Base-by-base conservation (phyloP, 2,329 filamentous ascomycete species). In the Neofusicoccum cordaticola region DNA sequence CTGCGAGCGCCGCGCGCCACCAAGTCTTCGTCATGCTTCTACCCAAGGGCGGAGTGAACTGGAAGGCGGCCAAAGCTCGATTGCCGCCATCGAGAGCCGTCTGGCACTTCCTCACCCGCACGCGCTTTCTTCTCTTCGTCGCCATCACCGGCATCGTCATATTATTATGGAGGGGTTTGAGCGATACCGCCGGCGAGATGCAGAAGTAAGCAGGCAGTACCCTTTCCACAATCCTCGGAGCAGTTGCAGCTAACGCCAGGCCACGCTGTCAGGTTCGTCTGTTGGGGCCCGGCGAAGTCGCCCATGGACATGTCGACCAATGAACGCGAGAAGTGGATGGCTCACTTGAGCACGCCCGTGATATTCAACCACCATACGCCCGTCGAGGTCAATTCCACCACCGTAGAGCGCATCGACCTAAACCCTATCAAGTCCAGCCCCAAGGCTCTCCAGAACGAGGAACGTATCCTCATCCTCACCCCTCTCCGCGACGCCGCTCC, bases 301-400 rank as follows among this genome's bases (percentile, higher is more conserved):
- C 95, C 95, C 62, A 96, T 96, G 88, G 88, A 95, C 69, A 97
- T 99, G 92, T 87, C 90, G 47, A 82, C 90, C 64, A 97, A 97
- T 76, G 95, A 99, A 76, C 90, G 94, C 77, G 89, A 89, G 67
- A 86, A 92, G 69, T 99, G 95, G 95, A 90, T 91, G 70, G 88
- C 88, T 65, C 93, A 97, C 75, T 83, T 95, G 68, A 89, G 93
- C 71, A 98, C 95, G 3, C 95, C 95, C 57, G 93, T 99, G 71
- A 86, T 97, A 69, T 97, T 96, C 84, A 99, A 99, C 81, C 91
- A 94, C 79, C 95, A 98, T 79, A 88, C 90, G 68, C 90, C 95
- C 41, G 84, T 97, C 73, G 88, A 91, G 75, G 83, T 98, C 80
- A 95, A 97, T 77, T 87, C 89, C 66, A 86, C 86, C 63, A 88